Percentiles rank a stretch among this genome's conserved stretches.
These are phyloP conservation scores for Bromus sterilis DNA, from an alignment of 176 grass and related monocot genomes.

Conservation along the genomic window DNA sequence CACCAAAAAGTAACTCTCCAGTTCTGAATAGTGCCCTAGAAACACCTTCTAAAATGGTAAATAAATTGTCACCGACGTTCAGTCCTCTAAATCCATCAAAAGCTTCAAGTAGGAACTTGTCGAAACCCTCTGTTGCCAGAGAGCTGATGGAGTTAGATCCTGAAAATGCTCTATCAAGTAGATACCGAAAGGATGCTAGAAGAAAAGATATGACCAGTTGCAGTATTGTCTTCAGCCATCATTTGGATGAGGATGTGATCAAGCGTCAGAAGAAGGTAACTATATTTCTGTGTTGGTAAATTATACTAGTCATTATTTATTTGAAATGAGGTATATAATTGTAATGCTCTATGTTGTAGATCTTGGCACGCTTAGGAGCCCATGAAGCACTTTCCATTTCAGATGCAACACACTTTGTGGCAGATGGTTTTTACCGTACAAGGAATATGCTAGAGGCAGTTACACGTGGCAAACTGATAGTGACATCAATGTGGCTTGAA, in stretches of 20 bases:
- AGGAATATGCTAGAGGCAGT: constrained; percentile 94
- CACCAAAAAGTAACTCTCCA: constrained; percentile 12
- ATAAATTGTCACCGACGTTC: constrained; percentile 64
- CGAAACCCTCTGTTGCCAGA: constrained; percentile 34
- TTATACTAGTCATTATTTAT: not conserved
- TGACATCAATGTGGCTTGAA: constrained; percentile 85
- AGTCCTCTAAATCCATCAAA: constrained; percentile 52
- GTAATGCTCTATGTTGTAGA: constrained; percentile 34
- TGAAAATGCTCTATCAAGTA: constrained; percentile 20
- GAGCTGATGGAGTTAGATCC: constrained; percentile 53
- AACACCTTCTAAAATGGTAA: constrained; percentile 36
- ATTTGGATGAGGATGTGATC: constrained; percentile 66
- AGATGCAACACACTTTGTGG: constrained; percentile 86
- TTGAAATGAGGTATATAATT: constrained; percentile 11
- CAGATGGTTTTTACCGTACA: constrained; percentile 76
- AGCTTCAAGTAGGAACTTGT: constrained; percentile 36
- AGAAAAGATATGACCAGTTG: constrained; percentile 51
- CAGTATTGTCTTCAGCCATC: constrained; percentile 76
- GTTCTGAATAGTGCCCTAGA: constrained; percentile 3
- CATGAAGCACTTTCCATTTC: constrained; percentile 45
- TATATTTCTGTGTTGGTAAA: not conserved
- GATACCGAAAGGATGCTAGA: constrained; percentile 37
- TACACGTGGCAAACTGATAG: constrained; percentile 63
- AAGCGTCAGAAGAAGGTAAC: constrained; percentile 86
- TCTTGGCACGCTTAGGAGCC: constrained; percentile 57